Percentiles rank a stretch among this genome's conserved stretches.
These are phyloP conservation scores for Cetradonia linearis DNA, from an alignment of 495 filamentous ascomycete species.

Conservation along the genomic window DNA sequence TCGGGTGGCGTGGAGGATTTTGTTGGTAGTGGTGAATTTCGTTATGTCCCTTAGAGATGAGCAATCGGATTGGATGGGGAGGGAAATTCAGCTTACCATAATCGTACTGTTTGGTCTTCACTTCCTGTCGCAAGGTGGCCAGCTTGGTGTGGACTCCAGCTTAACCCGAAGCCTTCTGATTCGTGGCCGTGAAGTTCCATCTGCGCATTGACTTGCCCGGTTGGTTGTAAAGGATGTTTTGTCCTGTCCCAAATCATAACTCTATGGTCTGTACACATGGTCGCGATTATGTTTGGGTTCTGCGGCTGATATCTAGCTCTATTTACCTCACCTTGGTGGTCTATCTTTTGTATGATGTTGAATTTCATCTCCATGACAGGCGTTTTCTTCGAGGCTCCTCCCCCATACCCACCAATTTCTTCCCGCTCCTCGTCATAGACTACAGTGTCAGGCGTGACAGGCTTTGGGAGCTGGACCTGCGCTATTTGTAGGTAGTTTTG, in stretches of 20 bases:
- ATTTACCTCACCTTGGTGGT: slow-evolving; percentile 95
- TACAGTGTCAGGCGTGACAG: slow-evolving; percentile 55
- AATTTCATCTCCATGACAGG: slow-evolving; percentile 65
- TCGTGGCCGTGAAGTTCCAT: slow-evolving; percentile 79
- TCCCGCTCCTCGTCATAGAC: slow-evolving; percentile 87
- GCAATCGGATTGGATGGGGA: slow-evolving; percentile 2
- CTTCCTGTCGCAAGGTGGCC: slow-evolving; percentile 82
- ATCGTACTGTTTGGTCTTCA: slow-evolving; percentile 78
- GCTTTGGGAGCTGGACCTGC: slow-evolving; percentile 80
- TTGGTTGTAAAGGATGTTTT: slow-evolving; percentile 70
- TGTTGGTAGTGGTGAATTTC: slow-evolving; percentile 56
- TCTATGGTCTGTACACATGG: slow-evolving; percentile 76
- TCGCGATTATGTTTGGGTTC: slow-evolving; percentile 94
- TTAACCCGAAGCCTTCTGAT: slow-evolving; percentile 86
- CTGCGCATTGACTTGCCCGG: slow-evolving; percentile 63
- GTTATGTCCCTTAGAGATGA: slow-evolving; percentile 60
- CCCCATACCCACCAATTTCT: slow-evolving; percentile 86
- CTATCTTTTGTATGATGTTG: slow-evolving; percentile 86
- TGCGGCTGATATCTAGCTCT: slow-evolving; percentile 97
- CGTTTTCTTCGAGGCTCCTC: slow-evolving; percentile 48
- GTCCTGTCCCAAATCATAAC: slow-evolving; percentile 92
- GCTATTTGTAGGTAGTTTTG: slow-evolving; percentile 94
- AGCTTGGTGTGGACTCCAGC: slow-evolving; percentile 77
- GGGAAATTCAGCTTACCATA: slow-evolving; percentile 52
- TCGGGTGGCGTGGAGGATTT: slow-evolving; percentile 53